Conservation (phyloP, 495 filamentous ascomycete genomes). For the Penicillium flavigenum region DNA sequence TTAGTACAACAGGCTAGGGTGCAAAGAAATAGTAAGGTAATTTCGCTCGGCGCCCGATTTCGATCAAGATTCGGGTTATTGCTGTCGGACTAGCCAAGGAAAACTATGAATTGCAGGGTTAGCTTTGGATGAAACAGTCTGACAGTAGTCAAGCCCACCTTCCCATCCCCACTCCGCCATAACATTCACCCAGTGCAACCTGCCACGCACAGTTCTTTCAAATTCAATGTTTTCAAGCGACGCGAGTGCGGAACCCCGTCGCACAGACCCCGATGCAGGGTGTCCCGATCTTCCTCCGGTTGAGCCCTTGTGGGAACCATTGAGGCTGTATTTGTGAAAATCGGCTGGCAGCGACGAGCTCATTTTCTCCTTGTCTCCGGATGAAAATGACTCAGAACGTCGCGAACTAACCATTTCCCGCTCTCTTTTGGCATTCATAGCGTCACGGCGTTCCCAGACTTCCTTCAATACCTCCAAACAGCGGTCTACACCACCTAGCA, state of each 20-base stretch:
- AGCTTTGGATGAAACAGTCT: background rate
- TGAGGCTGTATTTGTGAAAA: constrained; percentile 11
- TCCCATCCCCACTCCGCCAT: constrained; percentile 83
- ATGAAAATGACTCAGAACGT: constrained; percentile 17
- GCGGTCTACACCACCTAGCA: constrained; percentile 70
- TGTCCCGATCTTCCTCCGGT: constrained; percentile 4
- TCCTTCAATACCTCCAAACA: constrained; percentile 76
- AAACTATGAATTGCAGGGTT: background rate
- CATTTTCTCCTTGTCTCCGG: constrained; percentile 9
- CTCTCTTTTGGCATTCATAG: constrained; percentile 36
- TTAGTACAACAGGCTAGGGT: constrained; percentile 1
- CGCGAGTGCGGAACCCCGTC: constrained; percentile 35
- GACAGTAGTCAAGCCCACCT: constrained; percentile 47
- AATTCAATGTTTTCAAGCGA: constrained; percentile 54
- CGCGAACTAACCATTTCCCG: constrained; percentile 17
- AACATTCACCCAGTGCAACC: constrained; percentile 73
- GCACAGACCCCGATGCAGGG: constrained; percentile 7
- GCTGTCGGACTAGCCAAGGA: background rate
- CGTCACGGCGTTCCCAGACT: constrained; percentile 63
- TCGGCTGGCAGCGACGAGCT: constrained; percentile 12
- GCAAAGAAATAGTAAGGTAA: background rate
- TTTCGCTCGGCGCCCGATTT: background rate
- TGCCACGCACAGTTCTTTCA: constrained; percentile 65
- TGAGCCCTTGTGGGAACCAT: constrained; percentile 17
- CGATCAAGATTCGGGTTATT: background rate